Conservation (phyloP, 2,329 filamentous ascomycete genomes). For the Nannizzia gypsea region DNA sequence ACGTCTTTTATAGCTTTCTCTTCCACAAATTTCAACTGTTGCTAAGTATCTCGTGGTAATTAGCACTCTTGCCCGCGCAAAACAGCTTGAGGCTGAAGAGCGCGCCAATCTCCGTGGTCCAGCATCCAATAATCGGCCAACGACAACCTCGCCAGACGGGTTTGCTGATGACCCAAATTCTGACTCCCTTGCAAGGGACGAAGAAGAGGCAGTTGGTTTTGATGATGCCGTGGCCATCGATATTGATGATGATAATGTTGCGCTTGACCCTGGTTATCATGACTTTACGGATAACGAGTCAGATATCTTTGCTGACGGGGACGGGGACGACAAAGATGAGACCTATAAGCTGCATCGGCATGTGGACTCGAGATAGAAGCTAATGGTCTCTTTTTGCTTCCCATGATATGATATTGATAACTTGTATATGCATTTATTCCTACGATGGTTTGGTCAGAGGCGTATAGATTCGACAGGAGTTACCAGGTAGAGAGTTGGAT, state of each 20-base stretch:
- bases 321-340: conserved; percentile 26
- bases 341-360: conserved; percentile 32
- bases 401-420: background rate
- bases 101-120: conserved; percentile 29
- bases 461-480: background rate
- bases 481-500: background rate
- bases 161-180: conserved; percentile 30
- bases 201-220: conserved; percentile 34
- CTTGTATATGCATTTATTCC: background rate
- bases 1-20: conserved; percentile 11
- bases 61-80: conserved; percentile 38
- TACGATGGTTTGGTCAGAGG: conserved; percentile 14
- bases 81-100: conserved; percentile 39
- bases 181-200: conserved; percentile 32
- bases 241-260: conserved; percentile 37
- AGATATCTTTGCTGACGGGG: conserved; percentile 35
- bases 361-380: conserved; percentile 15
- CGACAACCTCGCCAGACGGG: conserved; percentile 13
- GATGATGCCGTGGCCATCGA: conserved; percentile 32
- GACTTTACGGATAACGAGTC: conserved; percentile 45
- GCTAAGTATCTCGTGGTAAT: background rate
- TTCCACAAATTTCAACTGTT: background rate
- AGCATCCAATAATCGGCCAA: conserved; percentile 16
- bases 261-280: conserved; percentile 31
- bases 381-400: background rate